Evolutionary conservation across 768 basidiomycete species (phyloP), one percentile per base, ranked within the genome.

Genomic region (Imleria badia): DNA sequence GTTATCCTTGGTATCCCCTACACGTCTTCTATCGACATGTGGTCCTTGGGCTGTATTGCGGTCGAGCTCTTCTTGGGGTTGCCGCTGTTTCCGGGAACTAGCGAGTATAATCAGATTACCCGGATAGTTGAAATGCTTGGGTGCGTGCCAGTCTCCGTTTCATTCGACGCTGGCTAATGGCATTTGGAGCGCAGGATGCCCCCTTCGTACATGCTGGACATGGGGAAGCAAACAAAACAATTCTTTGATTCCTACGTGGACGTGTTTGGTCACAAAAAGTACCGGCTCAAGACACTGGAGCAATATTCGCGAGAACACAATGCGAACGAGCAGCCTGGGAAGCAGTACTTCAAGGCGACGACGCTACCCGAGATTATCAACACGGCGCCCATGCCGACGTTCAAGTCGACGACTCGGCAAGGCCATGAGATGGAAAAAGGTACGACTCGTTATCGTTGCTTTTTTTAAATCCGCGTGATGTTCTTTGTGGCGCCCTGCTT

Each of bases 101-200:
- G 94, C 77, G 97, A 99, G 74, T 99, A 97, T 73, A 99, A 99
- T 73, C 97, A 99, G 70, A 81, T 98, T 51, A 94, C 92, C 20
- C 81, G 97, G 54, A 98, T 99, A 49, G 87, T 97, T 31, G 97
- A 98, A 65, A 98, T 98, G 94, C 84, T 99, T 23, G 97, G 97
- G 94, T 96, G 70, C 33, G 91, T 78, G 17, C 45, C 20, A 22
- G 22, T 40, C 48, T 30, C 5, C 39, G 10, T 42, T 49, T 26
- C 4, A 26, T 6, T 3, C 26, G 26, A 26, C 29, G 36, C 6
- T 36, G 23, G 26, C 56, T 59, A 14, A 61, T 23, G 23, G 17
- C 33, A 29, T 36, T 52, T 48, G 1, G 17, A 31, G 60, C 44
- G 14, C 68, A 97, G 95, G 45, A 80, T 86, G 76, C 96, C 97